Evolutionary conservation across 768 basidiomycete species (phyloP), one percentile per base, ranked within the genome.

Genomic region (Lactarius sp.): DNA sequence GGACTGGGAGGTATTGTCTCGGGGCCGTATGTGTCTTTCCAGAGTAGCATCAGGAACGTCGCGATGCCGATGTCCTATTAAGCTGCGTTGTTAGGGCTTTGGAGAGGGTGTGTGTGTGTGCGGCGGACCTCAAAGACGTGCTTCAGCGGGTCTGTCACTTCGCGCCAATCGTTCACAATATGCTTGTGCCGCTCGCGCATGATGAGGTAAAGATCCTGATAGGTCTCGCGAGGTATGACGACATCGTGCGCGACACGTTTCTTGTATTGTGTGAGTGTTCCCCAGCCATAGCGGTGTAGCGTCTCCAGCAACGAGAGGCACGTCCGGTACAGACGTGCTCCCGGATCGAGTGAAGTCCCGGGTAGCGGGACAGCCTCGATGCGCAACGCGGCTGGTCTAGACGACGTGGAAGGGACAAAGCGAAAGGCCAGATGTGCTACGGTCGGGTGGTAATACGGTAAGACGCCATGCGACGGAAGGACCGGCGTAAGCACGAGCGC

Each of bases 401-500:
- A 56, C 67, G 68, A 41, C 8, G 70, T 62, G 16, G 72, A 70
- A 6, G 73, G 52, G 59, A 89, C 63, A 72, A 86, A 93, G n/a
- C 85, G 84, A 71, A 95, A 93, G 0, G 91, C 93, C 39, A 98
- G 78, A 63, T 89, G 87, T 3, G 73, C 75, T 9, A 96, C 91
- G 1, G 86, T 70, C 0, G 96, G 96, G 69, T 98, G 94, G 70
- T 96, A 98, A 71, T 92, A 98, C 0, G 96, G 96, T 2, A 97
- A 75, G 1, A 76, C 59, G 3, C 72, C 73, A 7, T 79, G 81
- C 34, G 67, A 60, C 5, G 72, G 68, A 53, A 82, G 53, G 56
- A 90, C 77, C 0, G 89, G 88, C 0, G 83, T 88, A 16, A 91
- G 71, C 47, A 88, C 75, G 22, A 91, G 76, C 2, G 73, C 70